A percentile compares a stretch with the other conserved stretches of the same genome.
Conservation (phyloP, 768 basidiomycete genomes). For the Hortiboletus flavorubellus region DNA sequence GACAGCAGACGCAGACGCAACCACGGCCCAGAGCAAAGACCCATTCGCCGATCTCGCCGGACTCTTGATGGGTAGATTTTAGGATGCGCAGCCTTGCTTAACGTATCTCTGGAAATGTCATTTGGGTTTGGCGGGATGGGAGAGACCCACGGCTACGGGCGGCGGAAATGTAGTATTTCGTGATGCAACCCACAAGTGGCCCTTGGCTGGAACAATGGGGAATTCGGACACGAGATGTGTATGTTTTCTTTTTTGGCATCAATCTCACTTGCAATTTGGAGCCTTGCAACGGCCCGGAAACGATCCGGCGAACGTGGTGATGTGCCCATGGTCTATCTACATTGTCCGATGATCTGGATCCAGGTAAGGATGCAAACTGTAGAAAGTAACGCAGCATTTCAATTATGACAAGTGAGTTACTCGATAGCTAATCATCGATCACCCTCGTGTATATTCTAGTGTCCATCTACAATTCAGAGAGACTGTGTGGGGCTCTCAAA, state of each 20-base stretch:
- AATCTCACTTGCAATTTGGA: slow-evolving; percentile 7
- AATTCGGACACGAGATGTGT: background rate
- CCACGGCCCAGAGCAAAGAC: slow-evolving; percentile 51
- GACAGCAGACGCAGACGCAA: slow-evolving; percentile 24
- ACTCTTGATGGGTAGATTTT: slow-evolving; percentile 43
- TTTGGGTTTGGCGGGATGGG: background rate
- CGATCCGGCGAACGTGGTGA: too few species aligned
- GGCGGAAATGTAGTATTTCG: background rate
- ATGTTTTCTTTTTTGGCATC: slow-evolving; percentile 6
- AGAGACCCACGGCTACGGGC: background rate
- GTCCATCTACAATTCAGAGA: background rate
- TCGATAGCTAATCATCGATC: background rate
- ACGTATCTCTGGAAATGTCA: background rate
- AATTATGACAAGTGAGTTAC: background rate
- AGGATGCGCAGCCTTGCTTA: background rate
- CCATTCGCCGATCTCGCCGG: slow-evolving; percentile 83
- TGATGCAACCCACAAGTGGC: background rate
- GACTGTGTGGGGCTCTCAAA: background rate
- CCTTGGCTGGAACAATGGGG: background rate
- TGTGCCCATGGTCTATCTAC: too few species aligned
- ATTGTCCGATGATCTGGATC: background rate
- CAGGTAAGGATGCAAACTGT: background rate
- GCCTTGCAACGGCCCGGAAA: background rate
- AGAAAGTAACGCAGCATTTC: background rate
- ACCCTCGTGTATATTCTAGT: background rate